Evolutionary conservation across 176 grass and related monocot genomes (phyloP).

Genomic region (Oryza rufipogon): DNA sequence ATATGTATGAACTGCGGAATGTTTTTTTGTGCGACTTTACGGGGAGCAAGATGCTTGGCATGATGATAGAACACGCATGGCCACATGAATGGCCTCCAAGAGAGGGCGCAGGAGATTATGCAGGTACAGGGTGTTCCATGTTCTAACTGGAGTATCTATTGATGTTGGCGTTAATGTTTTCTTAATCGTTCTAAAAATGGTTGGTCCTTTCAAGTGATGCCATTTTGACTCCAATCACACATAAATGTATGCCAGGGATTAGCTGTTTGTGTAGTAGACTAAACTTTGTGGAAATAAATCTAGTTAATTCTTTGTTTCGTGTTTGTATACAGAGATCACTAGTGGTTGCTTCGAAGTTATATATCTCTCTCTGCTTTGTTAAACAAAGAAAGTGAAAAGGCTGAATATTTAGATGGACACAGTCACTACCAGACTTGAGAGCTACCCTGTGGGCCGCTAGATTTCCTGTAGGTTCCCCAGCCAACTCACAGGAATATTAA

Average conservation of each 20-base stretch:
- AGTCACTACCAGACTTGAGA: too few relatives aligned
- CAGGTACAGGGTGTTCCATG: neutral
- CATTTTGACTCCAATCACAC: neutral
- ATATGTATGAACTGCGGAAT: neutral
- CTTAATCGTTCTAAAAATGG: neutral
- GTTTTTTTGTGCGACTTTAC: neutral
- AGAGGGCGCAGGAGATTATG: neutral
- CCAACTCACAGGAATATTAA: too few relatives aligned
- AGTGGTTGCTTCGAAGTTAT: neutral
- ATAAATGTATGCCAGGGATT: neutral
- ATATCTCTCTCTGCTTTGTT: neutral
- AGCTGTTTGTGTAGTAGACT: neutral
- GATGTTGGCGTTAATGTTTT: neutral
- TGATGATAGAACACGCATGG: neutral
- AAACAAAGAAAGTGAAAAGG: neutral
- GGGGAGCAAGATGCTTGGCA: neutral
- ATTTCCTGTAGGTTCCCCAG: too few relatives aligned
- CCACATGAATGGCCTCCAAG: conserved; percentile 5
- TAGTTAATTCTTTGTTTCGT: neutral
- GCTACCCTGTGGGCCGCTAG: too few relatives aligned
- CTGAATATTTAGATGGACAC: neutral
- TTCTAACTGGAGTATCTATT: neutral
- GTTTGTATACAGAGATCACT: neutral
- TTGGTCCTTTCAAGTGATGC: too few relatives aligned
- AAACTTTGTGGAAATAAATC: neutral